Conservation (phyloP, 2,329 filamentous ascomycete genomes). For the Sarocladiaceae sp. region DNA sequence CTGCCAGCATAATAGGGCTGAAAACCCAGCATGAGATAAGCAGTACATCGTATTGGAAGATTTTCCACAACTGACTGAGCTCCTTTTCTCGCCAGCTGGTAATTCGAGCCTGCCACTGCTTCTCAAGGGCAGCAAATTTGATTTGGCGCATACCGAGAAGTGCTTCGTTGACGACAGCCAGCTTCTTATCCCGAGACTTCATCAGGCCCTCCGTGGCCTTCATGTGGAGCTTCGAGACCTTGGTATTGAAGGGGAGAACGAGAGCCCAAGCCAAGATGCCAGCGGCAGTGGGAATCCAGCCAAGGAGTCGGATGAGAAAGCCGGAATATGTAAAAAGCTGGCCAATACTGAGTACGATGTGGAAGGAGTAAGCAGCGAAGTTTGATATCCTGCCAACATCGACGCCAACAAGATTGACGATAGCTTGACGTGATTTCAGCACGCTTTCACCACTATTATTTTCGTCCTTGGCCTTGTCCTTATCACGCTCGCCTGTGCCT, state of each 20-base stretch:
- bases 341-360: slow-evolving; percentile 55
- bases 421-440: slow-evolving; percentile 54
- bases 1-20: slow-evolving; percentile 67
- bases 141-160: slow-evolving; percentile 76
- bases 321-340: slow-evolving; percentile 59
- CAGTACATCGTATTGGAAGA: slow-evolving; percentile 57
- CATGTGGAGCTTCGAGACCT: slow-evolving; percentile 58
- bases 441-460: slow-evolving; percentile 25
- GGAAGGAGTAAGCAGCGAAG: slow-evolving; percentile 60
- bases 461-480: slow-evolving; percentile 38
- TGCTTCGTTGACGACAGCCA: slow-evolving; percentile 69
- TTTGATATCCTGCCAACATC: slow-evolving; percentile 64
- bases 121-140: slow-evolving; percentile 74
- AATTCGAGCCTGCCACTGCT: slow-evolving; percentile 68
- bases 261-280: slow-evolving; percentile 59
- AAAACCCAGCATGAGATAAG: slow-evolving; percentile 65
- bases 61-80: slow-evolving; percentile 57
- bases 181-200: slow-evolving; percentile 69
- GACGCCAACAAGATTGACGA: slow-evolving; percentile 73
- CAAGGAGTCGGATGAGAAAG: slow-evolving; percentile 64
- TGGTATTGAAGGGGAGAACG: slow-evolving; percentile 63
- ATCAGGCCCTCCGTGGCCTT: slow-evolving; percentile 63
- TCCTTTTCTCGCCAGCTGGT: slow-evolving; percentile 56
- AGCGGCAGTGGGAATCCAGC: slow-evolving; percentile 61
- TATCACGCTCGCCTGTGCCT: slow-evolving; percentile 32